Evolutionary conservation across 257 asterid species (phyloP), one percentile per base, ranked within the genome.

Genomic region (Anisodus tanguticus): DNA sequence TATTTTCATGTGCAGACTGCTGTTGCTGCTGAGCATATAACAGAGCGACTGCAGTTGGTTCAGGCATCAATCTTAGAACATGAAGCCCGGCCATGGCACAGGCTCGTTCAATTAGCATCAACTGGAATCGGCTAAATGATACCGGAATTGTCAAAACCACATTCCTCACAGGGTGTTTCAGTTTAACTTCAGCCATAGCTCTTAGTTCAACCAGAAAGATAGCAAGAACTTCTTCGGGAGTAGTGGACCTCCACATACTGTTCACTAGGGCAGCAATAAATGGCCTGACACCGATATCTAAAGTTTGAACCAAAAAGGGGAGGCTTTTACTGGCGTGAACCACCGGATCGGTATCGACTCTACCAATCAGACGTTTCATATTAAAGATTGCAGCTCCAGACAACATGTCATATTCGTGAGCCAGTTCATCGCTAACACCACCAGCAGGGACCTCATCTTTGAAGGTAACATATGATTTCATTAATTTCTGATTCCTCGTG

Each of bases 71-170:
- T 64, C 99, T 89, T 74, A 94, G 91, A 51, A 94, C 97, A 54
- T 89, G 97, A 83, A 95, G 97, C 39, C 98, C 97, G 11, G 97
- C 99, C 97, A 94, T 94, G 54, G 98, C 98, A 83, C 99, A 95
- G 1, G 97, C 97, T 53, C 97, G 89, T 57, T 93, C 97, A 16
- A 95, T 49, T 35, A 98, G 90, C 31, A 95, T 93, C 60, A 91
- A 76, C 69, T 94, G 99, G 86, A 95, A 94, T 35, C 99, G 93
- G 83, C 93, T 94, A 88, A 94, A 95, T 0, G 97, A 90, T 7
- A 94, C 98, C 0, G 99, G 98, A 77, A 92, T 68, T 15, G 97
- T 90, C 83, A 94, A 51, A 63, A 94, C 97, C 81, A 83, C 97
- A 4, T 84, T 87, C 39, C 90, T 86, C 1, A 94, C 94, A 0